These are phyloP conservation scores for Zygosaccharomyces pseudobailii DNA, from an alignment of 1,139 yeast species.

Conservation along the genomic window DNA sequence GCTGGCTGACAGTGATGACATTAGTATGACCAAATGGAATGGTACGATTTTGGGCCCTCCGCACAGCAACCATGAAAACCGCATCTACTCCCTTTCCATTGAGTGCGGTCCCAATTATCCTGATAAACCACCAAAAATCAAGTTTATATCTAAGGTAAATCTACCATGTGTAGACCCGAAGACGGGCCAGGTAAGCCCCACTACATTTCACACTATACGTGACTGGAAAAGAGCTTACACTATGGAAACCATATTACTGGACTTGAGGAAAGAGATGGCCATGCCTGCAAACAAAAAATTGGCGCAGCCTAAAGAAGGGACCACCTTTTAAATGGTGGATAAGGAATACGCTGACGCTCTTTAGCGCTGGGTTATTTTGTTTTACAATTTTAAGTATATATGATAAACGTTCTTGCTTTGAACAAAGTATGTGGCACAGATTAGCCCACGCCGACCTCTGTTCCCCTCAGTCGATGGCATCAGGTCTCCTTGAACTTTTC, in stretches of 20 bases:
- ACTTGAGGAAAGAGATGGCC: slow-evolving; percentile 87
- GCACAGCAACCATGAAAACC: slow-evolving; percentile 86
- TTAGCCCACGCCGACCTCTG: no score
- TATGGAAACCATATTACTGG: slow-evolving; percentile 87
- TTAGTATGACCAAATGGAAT: slow-evolving; percentile 90
- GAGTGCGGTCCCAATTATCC: slow-evolving; percentile 86
- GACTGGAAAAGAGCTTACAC: slow-evolving; percentile 86
- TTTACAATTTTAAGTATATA: background rate
- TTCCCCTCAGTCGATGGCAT: background rate
- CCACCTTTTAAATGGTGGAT: slow-evolving; percentile 43
- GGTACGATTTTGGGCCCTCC: slow-evolving; percentile 98
- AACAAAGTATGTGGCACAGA: background rate
- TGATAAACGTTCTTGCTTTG: background rate
- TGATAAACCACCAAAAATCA: slow-evolving; percentile 77
- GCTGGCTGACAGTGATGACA: slow-evolving; percentile 80
- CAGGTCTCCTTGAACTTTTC: background rate
- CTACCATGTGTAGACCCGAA: slow-evolving; percentile 76
- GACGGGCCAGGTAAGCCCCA: slow-evolving; percentile 60
- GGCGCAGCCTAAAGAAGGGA: slow-evolving; percentile 88
- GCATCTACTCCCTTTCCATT: slow-evolving; percentile 80
- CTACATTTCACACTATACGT: slow-evolving; percentile 63
- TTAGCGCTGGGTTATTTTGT: background rate
- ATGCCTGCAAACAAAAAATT: slow-evolving; percentile 74
- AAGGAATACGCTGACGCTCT: background rate
- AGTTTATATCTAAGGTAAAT: slow-evolving; percentile 77